Percentiles rank a stretch among this genome's conserved stretches.
phyloP scores from a whole-genome alignment of 2,329 filamentous ascomycete species.

The Colletotrichum siamense region DNA sequence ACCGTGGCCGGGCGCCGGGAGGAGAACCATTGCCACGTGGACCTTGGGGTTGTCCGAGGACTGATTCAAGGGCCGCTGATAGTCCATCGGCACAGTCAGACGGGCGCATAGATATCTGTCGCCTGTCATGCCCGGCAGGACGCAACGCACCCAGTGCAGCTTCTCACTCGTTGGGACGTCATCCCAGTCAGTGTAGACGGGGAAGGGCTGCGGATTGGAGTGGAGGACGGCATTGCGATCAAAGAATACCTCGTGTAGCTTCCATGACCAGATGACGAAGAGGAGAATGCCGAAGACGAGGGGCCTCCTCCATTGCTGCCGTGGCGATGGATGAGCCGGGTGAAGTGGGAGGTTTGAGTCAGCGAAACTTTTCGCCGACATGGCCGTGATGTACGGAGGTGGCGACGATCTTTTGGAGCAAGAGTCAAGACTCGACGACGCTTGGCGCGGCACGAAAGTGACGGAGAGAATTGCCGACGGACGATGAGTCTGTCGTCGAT shows the following conservation, averaged over 20 bases:
- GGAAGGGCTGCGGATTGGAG: neutral
- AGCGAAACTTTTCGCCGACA: constrained; percentile 17
- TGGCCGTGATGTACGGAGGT: neutral
- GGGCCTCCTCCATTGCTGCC: neutral
- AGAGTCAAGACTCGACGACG: neutral
- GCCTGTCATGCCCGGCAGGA: constrained; percentile 27
- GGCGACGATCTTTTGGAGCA: neutral
- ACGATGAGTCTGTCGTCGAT: neutral
- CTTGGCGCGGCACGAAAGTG: neutral
- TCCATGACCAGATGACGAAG: constrained; percentile 5
- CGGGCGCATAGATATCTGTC: constrained; percentile 43
- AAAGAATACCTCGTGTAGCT: neutral
- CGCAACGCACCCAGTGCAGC: constrained; percentile 50
- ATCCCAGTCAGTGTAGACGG: constrained; percentile 21
- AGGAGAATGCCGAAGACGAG: constrained; percentile 1
- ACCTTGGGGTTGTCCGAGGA: constrained; percentile 37
- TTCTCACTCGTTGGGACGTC: constrained; percentile 50
- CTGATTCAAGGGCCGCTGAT: constrained; percentile 43
- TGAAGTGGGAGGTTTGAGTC: neutral
- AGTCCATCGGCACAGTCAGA: constrained; percentile 53
- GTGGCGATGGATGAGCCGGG: neutral
- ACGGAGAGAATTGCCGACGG: neutral
- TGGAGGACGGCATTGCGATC: neutral
- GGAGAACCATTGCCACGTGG: constrained; percentile 41
- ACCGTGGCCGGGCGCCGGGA: constrained; percentile 34